A percentile compares a stretch with the other conserved stretches of the same genome.
Evolutionary conservation across 1,139 yeast genomes (phyloP).

Genomic region (Candida sojae): DNA sequence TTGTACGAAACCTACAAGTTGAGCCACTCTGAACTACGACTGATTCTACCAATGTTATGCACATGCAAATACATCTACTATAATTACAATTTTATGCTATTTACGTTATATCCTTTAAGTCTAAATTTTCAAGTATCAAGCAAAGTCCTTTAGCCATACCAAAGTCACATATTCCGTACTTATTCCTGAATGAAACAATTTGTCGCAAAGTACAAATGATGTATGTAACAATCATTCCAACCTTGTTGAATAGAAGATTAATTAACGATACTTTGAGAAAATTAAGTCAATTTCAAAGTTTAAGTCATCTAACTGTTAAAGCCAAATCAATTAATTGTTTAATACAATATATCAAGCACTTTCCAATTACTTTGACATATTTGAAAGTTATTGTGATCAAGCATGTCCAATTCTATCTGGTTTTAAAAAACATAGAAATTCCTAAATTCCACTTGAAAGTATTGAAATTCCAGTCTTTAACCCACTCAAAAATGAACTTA

Average conservation of each 20-base stretch:
- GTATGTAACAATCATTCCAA: not conserved
- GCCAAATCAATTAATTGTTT: conserved; percentile 1
- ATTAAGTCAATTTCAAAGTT: conserved; percentile 2
- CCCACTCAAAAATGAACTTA: conserved; percentile 1
- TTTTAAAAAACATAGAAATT: not conserved
- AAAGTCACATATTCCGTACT: not conserved
- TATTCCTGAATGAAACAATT: not conserved
- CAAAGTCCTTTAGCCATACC: not conserved
- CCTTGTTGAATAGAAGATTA: not conserved
- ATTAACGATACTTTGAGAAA: not conserved
- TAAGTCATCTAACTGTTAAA: conserved; percentile 2
- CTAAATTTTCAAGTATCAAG: conserved; percentile 1
- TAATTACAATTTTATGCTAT: conserved; percentile 14
- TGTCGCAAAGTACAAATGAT: not conserved
- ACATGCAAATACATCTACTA: conserved; percentile 17
- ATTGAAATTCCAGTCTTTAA: conserved; percentile 8
- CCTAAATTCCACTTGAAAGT: conserved; percentile 5
- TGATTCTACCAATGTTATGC: conserved; percentile 13
- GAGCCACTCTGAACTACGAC: not conserved
- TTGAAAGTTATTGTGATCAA: conserved; percentile 8
- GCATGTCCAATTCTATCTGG: not conserved
- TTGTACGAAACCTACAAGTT: conserved; percentile 14
- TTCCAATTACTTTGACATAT: conserved; percentile 9
- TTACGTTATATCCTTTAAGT: conserved; percentile 15
- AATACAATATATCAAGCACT: not conserved